A percentile compares a stretch with the other conserved stretches of the same genome.
Conservation (phyloP, 805 yeast genomes). For the Hanseniaspora lachancei region DNA sequence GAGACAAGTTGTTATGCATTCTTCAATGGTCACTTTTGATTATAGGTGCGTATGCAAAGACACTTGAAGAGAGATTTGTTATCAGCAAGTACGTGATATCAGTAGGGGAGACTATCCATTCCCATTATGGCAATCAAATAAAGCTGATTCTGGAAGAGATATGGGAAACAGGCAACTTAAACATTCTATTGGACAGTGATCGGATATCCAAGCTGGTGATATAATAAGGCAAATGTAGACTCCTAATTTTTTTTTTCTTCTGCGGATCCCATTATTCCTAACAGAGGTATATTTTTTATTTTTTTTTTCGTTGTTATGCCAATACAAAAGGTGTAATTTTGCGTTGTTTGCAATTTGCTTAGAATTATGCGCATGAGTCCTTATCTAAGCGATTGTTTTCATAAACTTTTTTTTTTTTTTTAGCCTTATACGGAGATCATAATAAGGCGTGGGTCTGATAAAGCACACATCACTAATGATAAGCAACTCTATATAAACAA, state of each 20-base stretch:
- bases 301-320: too few relatives aligned
- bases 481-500: background rate
- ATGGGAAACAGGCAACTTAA: slow-evolving; percentile 17
- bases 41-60: slow-evolving; percentile 18
- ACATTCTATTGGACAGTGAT: slow-evolving; percentile 15
- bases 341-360: background rate
- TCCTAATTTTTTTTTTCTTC: background rate
- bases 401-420: background rate
- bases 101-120: slow-evolving; percentile 19
- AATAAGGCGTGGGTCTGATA: background rate
- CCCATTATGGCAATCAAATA: slow-evolving; percentile 18
- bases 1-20: slow-evolving; percentile 17
- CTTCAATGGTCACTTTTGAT: slow-evolving; percentile 18
- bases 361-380: background rate
- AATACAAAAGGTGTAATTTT: too few relatives aligned
- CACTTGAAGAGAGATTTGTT: slow-evolving; percentile 15
- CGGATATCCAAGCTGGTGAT: slow-evolving; percentile 17
- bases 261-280: too few relatives aligned
- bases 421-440: background rate
- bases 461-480: background rate
- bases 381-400: slow-evolving; percentile 1
- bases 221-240: background rate
- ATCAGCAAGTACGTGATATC: slow-evolving; percentile 15
- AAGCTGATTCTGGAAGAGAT: slow-evolving; percentile 16
- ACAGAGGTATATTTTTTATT: too few relatives aligned